These are phyloP conservation scores for Nymphaea thermarum DNA, from an alignment of 164 flowering plant genomes.

Conservation along the genomic window DNA sequence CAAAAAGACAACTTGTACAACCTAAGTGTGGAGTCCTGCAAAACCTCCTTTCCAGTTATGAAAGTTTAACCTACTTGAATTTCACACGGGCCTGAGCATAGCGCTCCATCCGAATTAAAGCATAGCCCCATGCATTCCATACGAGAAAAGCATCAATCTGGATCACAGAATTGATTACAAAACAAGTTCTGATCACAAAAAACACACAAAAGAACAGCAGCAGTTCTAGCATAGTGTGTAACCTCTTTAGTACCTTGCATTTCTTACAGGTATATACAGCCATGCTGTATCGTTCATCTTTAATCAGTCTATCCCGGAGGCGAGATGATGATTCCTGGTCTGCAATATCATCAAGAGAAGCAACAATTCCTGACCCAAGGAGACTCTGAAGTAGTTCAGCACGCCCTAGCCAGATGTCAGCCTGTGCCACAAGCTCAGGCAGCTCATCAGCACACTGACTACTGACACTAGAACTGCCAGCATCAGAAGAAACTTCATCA, in stretches of 20 bases:
- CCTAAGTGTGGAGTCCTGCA: background rate
- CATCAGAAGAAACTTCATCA: constrained; percentile 92
- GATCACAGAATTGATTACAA: constrained; percentile 4
- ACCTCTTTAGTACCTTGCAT: constrained; percentile 57
- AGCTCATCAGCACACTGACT: constrained; percentile 78
- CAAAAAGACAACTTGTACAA: background rate
- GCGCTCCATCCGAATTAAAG: constrained; percentile 88
- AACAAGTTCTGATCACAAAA: background rate
- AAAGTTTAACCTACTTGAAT: constrained; percentile 50
- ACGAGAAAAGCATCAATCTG: constrained; percentile 97
- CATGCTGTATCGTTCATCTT: constrained; percentile 92
- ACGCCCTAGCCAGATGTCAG: constrained; percentile 81
- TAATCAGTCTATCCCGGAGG: constrained; percentile 80
- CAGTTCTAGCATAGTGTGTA: background rate
- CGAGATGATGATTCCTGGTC: constrained; percentile 79
- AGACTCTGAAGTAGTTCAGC: constrained; percentile 98
- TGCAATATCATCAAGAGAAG: constrained; percentile 92
- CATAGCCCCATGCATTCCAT: constrained; percentile 99
- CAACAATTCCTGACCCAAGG: constrained; percentile 90
- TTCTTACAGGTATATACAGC: constrained; percentile 96
- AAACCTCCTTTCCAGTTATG: background rate
- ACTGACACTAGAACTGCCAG: constrained; percentile 75
- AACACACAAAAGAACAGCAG: background rate
- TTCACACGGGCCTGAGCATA: constrained; percentile 98
- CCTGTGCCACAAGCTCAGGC: constrained; percentile 66